Percentiles rank a stretch among this genome's conserved stretches.
phyloP scores from a whole-genome alignment of 306 rosid genomes.

The Herpetospermum pedunculosum region DNA sequence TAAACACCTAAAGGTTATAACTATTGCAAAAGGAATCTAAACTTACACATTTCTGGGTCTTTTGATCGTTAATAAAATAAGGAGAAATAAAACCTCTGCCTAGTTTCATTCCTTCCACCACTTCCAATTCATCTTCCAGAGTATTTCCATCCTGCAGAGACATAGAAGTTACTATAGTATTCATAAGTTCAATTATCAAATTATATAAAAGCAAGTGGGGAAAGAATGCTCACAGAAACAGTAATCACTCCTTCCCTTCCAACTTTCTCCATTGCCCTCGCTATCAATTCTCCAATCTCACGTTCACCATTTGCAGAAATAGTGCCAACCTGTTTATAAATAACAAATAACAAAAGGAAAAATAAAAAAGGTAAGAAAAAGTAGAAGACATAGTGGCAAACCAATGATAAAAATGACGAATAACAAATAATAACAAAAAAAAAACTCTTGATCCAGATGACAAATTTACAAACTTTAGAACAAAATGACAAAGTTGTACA shows the following conservation, averaged over 20 bases:
- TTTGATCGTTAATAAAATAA: constrained; percentile 74
- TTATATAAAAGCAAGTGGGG: neutral
- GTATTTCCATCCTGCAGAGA: constrained; percentile 79
- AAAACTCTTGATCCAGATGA: neutral
- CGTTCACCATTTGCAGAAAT: constrained; percentile 93
- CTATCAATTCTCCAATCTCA: constrained; percentile 85
- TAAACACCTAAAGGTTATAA: neutral
- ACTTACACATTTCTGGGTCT: constrained; percentile 89
- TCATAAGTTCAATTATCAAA: neutral
- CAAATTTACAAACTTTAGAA: too few species aligned
- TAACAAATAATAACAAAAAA: neutral
- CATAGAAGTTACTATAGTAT: constrained; percentile 9
- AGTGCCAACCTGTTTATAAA: constrained; percentile 58
- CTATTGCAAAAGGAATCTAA: neutral
- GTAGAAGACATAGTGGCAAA: neutral
- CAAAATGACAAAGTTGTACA: too few species aligned
- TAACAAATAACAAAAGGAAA: neutral
- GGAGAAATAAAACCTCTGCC: constrained; percentile 84
- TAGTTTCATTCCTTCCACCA: constrained; percentile 95
- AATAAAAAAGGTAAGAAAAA: neutral
- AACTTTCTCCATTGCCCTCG: constrained; percentile 96
- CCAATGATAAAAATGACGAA: neutral
- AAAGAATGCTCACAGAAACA: constrained; percentile 47
- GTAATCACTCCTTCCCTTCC: constrained; percentile 97
- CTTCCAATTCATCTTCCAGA: constrained; percentile 88